Evolutionary conservation across 345 rosid species (phyloP).

Genomic region (Dovyalis caffra): DNA sequence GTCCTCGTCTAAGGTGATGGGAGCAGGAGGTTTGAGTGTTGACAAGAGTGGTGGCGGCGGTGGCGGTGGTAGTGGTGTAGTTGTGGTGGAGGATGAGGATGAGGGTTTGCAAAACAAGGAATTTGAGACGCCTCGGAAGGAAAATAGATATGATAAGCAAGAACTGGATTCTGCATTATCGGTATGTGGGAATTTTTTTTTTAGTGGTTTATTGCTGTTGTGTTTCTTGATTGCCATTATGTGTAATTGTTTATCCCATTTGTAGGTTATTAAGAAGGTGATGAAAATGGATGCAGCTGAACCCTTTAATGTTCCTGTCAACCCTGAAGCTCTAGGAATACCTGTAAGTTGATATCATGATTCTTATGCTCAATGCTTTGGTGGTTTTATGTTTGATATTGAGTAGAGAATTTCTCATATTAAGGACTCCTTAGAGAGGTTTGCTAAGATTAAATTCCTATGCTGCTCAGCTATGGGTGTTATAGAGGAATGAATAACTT

Average conservation of each 20-base stretch:
- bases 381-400: not conserved
- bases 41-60: slow-evolving; percentile 32
- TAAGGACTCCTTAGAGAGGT: not conserved
- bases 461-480: not conserved
- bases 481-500: not conserved
- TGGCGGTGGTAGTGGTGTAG: slow-evolving; percentile 13
- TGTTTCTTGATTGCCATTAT: not conserved
- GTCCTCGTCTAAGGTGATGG: slow-evolving; percentile 41
- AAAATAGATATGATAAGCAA: slow-evolving; percentile 49
- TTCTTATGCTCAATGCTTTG: not conserved
- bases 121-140: slow-evolving; percentile 34
- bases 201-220: not conserved
- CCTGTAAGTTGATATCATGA: slow-evolving; percentile 59
- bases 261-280: slow-evolving; percentile 80
- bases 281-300: slow-evolving; percentile 99
- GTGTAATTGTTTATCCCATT: not conserved
- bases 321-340: slow-evolving; percentile 94
- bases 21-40: slow-evolving; percentile 42
- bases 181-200: slow-evolving; percentile 38
- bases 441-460: not conserved
- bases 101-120: slow-evolving; percentile 42
- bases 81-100: slow-evolving; percentile 14
- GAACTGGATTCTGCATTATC: slow-evolving; percentile 66
- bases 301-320: slow-evolving; percentile 85
- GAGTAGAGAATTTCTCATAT: not conserved